phyloP scores from a whole-genome alignment of 495 filamentous ascomycete species.

The Cudoniella acicularis region DNA sequence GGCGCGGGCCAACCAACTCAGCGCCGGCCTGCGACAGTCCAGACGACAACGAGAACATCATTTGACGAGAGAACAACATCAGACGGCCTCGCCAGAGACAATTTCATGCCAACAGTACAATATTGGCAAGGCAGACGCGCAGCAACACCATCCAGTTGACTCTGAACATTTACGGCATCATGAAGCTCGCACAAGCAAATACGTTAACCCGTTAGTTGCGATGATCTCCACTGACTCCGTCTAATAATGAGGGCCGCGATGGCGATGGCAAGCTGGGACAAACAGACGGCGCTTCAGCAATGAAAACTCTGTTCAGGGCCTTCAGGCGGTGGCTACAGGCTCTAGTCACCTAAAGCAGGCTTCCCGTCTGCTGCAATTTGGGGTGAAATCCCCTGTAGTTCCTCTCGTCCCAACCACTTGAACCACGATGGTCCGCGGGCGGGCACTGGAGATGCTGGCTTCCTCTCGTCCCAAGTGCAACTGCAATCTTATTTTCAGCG shows the following conservation, averaged over 20 bases:
- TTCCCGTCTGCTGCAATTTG: not conserved
- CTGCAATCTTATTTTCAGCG: not conserved
- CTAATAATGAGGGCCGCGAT: too few relatives aligned
- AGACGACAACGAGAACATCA: not conserved
- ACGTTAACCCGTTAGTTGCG: not conserved
- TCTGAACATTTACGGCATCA: too few relatives aligned
- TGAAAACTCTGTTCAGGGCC: not conserved
- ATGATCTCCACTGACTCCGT: not conserved
- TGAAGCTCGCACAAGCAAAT: not conserved
- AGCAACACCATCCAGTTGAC: too few relatives aligned
- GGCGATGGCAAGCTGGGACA: not conserved
- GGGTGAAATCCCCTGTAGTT: not conserved
- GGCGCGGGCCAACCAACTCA: too few relatives aligned
- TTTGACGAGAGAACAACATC: not conserved
- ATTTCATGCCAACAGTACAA: too few relatives aligned
- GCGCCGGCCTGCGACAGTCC: not conserved
- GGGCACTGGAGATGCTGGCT: too few relatives aligned
- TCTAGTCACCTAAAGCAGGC: not conserved
- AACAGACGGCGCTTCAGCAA: not conserved
- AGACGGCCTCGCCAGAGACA: not conserved
- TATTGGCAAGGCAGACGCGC: too few relatives aligned
- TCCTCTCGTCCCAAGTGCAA: not conserved
- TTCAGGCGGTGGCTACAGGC: not conserved
- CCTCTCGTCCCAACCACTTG: not conserved
- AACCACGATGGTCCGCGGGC: too few relatives aligned